Evolutionary conservation across 2,329 filamentous ascomycete species (phyloP), one percentile per base, ranked within the genome.

Genomic region (Drechslerella dactyloides): DNA sequence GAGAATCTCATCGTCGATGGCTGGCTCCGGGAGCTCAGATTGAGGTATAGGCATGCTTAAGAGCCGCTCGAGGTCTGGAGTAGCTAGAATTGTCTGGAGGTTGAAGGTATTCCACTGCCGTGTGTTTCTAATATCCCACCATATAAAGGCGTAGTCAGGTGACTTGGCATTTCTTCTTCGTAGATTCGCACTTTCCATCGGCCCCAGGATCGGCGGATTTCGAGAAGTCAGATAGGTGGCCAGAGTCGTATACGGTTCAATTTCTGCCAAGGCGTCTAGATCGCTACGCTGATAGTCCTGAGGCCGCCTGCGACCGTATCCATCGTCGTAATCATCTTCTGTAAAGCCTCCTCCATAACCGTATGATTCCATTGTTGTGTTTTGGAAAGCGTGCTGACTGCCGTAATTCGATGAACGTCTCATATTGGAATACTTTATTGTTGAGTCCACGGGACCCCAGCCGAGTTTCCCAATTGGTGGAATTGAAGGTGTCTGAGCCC

Each of bases 381-480:
- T 70, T 60, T 70, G 66, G 42, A 70, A 70, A 19, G 59, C 59
- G 21, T 70, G 66, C 21, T 70, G 66, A 24, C 66, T 64, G 23
- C 55, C 48, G 56, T 69, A 60, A 55, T 33, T 33, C 8, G 59
- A 64, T 50, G 66, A 59, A 59, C 66, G 59, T 60, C 66, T 63
- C 66, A 70, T 70, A 27, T 70, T 70, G 44, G 66, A 70, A 60
- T 70, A 70, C 52, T 70, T 70, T 37, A 70, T 70, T 51, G 63
- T 70, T 17, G 66, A 70, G 55, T 70, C 66, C 37, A 70, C 66
- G 33, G 66, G 66, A n/a, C 66, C 66, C 66, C 66, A 70, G 42
- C 59, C 66, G 30, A 70, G 66, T 70, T 70, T 70, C 40, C 66
- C 66, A 33, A 70, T 70, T 19, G 66, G 66, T 51, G 66, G 59